Evolutionary conservation across 306 rosid species (phyloP).

Genomic region (Psophocarpus tetragonolobus): DNA sequence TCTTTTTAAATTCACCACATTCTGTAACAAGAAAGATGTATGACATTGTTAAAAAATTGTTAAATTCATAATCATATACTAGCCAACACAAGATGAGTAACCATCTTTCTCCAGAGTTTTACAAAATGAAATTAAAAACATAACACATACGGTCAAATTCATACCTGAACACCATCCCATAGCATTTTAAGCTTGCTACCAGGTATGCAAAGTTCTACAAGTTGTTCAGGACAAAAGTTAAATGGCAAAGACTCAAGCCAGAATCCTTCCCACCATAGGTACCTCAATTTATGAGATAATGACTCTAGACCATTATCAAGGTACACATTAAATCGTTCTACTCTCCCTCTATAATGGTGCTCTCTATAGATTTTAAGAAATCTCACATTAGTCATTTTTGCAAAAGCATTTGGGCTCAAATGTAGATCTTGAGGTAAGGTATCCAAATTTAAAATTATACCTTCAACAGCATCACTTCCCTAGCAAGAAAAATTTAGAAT

Average conservation of each 20-base stretch:
- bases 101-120: no score
- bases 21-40: neutral
- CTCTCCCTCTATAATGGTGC: no score
- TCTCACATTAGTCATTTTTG: neutral
- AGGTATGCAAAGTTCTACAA: neutral
- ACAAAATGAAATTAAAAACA: no score
- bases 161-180: no score
- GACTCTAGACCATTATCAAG: neutral
- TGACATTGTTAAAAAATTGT: neutral
- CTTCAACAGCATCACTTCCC: neutral
- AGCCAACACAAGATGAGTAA: no score
- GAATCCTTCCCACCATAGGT: no score
- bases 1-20: neutral
- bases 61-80: neutral
- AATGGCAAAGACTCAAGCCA: no score
- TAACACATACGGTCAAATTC: no score
- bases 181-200: no score
- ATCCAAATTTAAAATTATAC: no score
- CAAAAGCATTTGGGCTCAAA: neutral
- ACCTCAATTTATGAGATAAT: no score
- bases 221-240: conserved; percentile 12
- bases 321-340: neutral
- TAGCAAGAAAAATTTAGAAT: neutral
- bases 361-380: neutral
- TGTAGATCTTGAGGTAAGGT: neutral